Conservation (phyloP, 805 yeast species). For the Hanseniaspora occidentalis region DNA sequence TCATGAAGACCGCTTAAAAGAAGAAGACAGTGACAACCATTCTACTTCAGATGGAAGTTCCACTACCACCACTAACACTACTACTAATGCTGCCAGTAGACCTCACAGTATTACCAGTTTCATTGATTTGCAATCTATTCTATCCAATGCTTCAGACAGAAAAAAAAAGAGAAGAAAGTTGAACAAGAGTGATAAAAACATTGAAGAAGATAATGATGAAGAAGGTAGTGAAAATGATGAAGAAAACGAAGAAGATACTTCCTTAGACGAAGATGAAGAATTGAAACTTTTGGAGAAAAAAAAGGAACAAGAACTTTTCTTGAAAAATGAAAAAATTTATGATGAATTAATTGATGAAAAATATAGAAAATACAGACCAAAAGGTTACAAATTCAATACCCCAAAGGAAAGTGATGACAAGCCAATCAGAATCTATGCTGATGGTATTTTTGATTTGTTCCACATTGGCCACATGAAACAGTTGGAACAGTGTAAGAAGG, state of each 20-base stretch:
- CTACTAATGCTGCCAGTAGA: not conserved
- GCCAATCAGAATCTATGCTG: constrained; percentile 91
- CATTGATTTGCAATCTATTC: constrained; percentile 4
- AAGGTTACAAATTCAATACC: constrained; percentile 61
- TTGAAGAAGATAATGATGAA: constrained; percentile 12
- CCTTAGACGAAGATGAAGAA: constrained; percentile 5
- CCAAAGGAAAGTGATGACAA: constrained; percentile 66
- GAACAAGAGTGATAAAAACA: not conserved
- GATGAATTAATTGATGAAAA: constrained; percentile 59
- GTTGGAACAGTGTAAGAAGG: constrained; percentile 89
- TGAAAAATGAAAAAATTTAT: constrained; percentile 41
- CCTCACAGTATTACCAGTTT: constrained; percentile 3
- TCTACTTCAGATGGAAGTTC: not conserved
- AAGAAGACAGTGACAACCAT: constrained; percentile 2
- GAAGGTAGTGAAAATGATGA: constrained; percentile 27
- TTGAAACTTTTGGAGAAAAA: constrained; percentile 5
- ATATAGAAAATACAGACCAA: constrained; percentile 65
- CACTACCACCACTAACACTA: not conserved
- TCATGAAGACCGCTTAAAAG: constrained; percentile 7
- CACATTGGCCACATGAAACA: constrained; percentile 98
- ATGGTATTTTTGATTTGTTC: constrained; percentile 93
- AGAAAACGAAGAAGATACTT: constrained; percentile 4
- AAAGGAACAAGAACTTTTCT: constrained; percentile 11
- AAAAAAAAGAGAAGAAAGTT: constrained; percentile 5
- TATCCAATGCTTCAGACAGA: not conserved